These are phyloP conservation scores for Ilyonectria mors-panacis DNA, from an alignment of 2,329 filamentous ascomycete genomes.

Conservation along the genomic window DNA sequence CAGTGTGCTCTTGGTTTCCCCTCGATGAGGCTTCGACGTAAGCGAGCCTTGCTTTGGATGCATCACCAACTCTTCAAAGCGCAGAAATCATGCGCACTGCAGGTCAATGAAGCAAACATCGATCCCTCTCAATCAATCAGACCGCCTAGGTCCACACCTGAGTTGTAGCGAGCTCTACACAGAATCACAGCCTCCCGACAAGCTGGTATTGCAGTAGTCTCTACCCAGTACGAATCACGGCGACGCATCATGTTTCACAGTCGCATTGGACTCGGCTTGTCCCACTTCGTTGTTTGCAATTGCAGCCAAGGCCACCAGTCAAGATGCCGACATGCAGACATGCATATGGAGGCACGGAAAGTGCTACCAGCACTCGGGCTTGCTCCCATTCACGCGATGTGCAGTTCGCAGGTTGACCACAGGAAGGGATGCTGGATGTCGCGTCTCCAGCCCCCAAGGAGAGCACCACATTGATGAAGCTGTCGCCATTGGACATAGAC, in stretches of 20 bases:
- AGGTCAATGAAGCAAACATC: neutral
- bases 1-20: neutral
- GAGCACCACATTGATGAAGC: neutral
- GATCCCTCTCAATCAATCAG: neutral
- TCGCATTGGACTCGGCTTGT: slow-evolving; percentile 19
- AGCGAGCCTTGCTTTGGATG: neutral
- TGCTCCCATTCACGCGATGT: slow-evolving; percentile 20
- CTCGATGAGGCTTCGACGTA: neutral
- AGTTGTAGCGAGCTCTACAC: neutral
- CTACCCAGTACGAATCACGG: slow-evolving; percentile 10
- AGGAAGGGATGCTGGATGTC: slow-evolving; percentile 17
- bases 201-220: slow-evolving; percentile 16
- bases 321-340: slow-evolving; percentile 10
- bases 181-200: slow-evolving; percentile 5
- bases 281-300: slow-evolving; percentile 7
- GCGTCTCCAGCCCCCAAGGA: neutral
- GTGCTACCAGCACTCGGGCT: slow-evolving; percentile 1
- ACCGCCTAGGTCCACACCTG: neutral
- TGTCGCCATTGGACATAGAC: slow-evolving; percentile 5
- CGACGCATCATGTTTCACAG: slow-evolving; percentile 25
- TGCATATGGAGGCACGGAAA: slow-evolving; percentile 14
- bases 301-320: slow-evolving; percentile 3
- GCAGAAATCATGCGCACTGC: neutral
- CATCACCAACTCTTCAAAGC: neutral
- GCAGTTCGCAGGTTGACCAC: slow-evolving; percentile 24